Evolutionary conservation across 2,329 filamentous ascomycete species (phyloP).

Genomic region (Fusarium sacchari): DNA sequence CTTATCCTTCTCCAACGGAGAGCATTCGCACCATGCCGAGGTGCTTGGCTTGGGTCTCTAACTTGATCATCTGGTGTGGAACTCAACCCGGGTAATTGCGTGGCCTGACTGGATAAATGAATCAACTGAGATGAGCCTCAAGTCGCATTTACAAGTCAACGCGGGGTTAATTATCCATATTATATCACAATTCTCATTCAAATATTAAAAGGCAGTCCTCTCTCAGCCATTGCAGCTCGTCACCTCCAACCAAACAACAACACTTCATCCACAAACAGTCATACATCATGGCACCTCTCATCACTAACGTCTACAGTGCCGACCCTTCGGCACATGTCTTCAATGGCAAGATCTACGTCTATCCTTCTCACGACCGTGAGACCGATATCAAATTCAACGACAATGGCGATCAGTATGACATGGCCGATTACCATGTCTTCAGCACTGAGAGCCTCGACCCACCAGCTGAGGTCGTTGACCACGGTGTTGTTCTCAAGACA

Average conservation of each 20-base stretch:
- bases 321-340: slow-evolving; percentile 86
- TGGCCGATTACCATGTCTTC: slow-evolving; percentile 86
- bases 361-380: slow-evolving; percentile 83
- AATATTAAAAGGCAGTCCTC: slow-evolving; percentile 7
- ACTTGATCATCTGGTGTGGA: slow-evolving; percentile 20
- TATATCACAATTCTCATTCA: not conserved
- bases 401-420: slow-evolving; percentile 87
- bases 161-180: slow-evolving; percentile 31
- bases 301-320: slow-evolving; percentile 80
- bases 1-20: slow-evolving; percentile 1
- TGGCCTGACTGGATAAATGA: slow-evolving; percentile 39
- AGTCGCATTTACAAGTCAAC: slow-evolving; percentile 16
- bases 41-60: slow-evolving; percentile 3
- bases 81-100: slow-evolving; percentile 36
- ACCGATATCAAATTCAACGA: slow-evolving; percentile 81
- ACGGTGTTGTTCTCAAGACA: slow-evolving; percentile 73
- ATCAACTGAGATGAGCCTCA: slow-evolving; percentile 23
- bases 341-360: slow-evolving; percentile 79
- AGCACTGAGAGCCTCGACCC: slow-evolving; percentile 62
- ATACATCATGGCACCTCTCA: slow-evolving; percentile 64
- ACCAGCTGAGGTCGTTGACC: slow-evolving; percentile 72
- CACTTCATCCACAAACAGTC: not conserved
- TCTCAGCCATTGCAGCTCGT: not conserved
- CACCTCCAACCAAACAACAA: not conserved
- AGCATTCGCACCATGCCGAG: not conserved